Base-by-base conservation (phyloP, 305 asterid species). In the Solanum hybrid region DNA sequence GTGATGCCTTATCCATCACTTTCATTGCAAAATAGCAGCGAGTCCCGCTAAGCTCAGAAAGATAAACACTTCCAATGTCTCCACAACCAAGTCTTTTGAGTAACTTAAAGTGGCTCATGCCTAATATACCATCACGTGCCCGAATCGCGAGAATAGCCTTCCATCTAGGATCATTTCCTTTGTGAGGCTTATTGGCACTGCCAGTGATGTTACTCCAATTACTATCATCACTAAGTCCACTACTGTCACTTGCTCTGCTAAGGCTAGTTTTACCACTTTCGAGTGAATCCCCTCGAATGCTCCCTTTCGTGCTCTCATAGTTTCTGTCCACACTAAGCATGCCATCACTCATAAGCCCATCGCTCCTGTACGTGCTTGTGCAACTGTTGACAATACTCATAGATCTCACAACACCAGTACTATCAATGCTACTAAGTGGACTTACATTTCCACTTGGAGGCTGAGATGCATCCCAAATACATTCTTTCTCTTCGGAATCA, bases 91-190 rank as follows among this genome's bases (percentile, higher is more conserved):
- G 99, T 91, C 97, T 94, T 84, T 92, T 97, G 76, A 96, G 94
- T 77, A 97, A 91, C 96, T 93, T 97, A 92, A 97, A 97, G 92
- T 97, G 99, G 86, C 96, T 96, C 99, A 97, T 96, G 90, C 98
- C 99, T 82, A 97, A 92, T 87, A 93, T 91, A 67, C 99, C 98
- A 92, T 97, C 98, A 14, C 99, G 96, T 14, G 91, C 90, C 87
- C 98, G 94, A 89, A 96, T 92, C 3, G 97, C 98, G 28, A 95
- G 96, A 88, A 97, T 97, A 67, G 99, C 97, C 91, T 96, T 97
- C 99, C 99, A 97, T 90, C 98, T 93, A 6, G 99, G 99, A 91
- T 96, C 99, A 36, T 96, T 97, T 88, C 99, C 99, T 92, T 97
- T 95, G 91, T 97, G 99, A 89, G 99, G 99, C 95, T 97, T 97